Evolutionary conservation across 768 basidiomycete genomes (phyloP).

Genomic region (Suillus subaureus): DNA sequence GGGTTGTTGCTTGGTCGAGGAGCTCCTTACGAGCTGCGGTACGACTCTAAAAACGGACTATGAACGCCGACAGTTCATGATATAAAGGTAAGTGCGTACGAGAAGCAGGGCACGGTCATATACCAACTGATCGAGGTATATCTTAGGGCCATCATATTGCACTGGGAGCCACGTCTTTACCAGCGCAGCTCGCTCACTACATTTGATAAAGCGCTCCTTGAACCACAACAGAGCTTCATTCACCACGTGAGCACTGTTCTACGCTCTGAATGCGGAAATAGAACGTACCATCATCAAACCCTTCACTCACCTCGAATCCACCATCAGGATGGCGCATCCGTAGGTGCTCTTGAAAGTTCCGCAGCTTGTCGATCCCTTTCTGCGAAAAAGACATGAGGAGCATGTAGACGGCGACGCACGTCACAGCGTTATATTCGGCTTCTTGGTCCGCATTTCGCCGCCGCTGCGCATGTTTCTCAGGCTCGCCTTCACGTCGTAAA

Average conservation of each 20-base stretch:
- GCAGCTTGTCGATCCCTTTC: constrained; percentile 85
- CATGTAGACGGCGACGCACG: constrained; percentile 88
- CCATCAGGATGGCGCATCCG: constrained; percentile 80
- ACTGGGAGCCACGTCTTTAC: constrained; percentile 88
- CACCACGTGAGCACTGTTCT: constrained; percentile 13
- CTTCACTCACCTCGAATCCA: constrained; percentile 73
- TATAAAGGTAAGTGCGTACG: constrained; percentile 47
- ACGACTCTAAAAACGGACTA: constrained; percentile 63
- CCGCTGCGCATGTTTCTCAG: constrained; percentile 66
- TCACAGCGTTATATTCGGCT: constrained; percentile 81
- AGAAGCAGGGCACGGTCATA: constrained; percentile 90
- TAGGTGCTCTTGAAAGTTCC: constrained; percentile 78
- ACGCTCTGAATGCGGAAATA: not conserved
- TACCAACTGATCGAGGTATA: constrained; percentile 87
- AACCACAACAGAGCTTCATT: constrained; percentile 81
- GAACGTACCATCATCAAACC: constrained; percentile 72
- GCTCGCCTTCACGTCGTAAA: constrained; percentile 66
- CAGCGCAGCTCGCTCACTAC: constrained; percentile 86
- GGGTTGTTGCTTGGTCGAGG: constrained; percentile 70
- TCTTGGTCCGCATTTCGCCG: constrained; percentile 77
- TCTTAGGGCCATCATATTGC: constrained; percentile 79
- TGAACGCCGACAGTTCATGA: not conserved
- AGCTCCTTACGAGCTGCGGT: constrained; percentile 92
- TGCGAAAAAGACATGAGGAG: constrained; percentile 91
- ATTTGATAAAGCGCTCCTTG: constrained; percentile 91